A percentile compares a stretch with the other conserved stretches of the same genome.
Conservation (phyloP, 371 early-diverging fungal species). For the Rhizoclosmatium hyalinum region DNA sequence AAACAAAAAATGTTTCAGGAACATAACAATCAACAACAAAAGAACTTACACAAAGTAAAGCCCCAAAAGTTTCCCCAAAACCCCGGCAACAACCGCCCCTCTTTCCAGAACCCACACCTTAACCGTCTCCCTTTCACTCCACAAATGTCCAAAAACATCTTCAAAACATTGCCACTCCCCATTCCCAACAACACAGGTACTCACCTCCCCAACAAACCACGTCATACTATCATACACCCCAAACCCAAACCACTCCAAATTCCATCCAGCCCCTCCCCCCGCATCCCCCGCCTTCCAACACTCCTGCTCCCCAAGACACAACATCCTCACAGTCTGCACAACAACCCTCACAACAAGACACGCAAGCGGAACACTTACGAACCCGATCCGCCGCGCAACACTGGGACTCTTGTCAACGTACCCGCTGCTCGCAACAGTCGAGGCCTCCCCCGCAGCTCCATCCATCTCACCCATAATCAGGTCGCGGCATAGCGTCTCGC, state of each 20-base stretch:
- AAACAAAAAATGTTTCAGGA: conserved; percentile 12
- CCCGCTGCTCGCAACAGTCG: conserved; percentile 26
- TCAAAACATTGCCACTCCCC: not conserved
- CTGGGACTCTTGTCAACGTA: conserved; percentile 84
- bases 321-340: conserved; percentile 76
- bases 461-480: conserved; percentile 44
- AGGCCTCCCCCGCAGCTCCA: not conserved
- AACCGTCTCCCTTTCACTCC: too few species aligned
- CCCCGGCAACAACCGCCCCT: not conserved
- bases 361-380: conserved; percentile 87
- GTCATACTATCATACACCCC: conserved; percentile 15
- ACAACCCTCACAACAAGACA: conserved; percentile 84
- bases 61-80: conserved; percentile 44
- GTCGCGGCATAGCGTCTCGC: conserved; percentile 88
- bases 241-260: not conserved
- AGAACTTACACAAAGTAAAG: conserved; percentile 14
- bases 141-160: not conserved
- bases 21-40: not conserved
- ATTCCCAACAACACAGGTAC: not conserved
- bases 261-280: not conserved
- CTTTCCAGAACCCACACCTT: not conserved
- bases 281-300: not conserved
- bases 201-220: not conserved
- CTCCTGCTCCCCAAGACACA: not conserved
- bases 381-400: conserved; percentile 90